Evolutionary conservation across 2,329 filamentous ascomycete species (phyloP).

Genomic region (Xylaria sp.): DNA sequence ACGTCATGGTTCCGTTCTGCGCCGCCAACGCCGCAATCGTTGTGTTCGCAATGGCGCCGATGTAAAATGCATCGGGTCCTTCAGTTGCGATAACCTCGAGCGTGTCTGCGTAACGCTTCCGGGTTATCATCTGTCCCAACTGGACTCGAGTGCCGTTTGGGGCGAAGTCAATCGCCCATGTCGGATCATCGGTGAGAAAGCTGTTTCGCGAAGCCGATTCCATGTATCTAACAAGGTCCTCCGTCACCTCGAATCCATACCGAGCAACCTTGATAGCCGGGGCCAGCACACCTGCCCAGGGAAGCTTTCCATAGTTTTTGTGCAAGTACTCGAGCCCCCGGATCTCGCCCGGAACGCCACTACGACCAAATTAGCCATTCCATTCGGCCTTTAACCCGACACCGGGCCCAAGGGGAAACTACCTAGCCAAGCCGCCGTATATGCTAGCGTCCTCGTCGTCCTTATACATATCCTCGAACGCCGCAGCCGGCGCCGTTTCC

Average conservation of each 20-base stretch:
- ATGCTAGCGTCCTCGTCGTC: conserved; percentile 67
- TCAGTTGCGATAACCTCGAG: conserved; percentile 53
- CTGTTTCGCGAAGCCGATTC: conserved; percentile 47
- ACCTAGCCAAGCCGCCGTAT: conserved; percentile 71
- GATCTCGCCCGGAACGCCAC: conserved; percentile 70
- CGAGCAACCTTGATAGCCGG: conserved; percentile 75
- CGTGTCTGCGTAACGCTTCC: conserved; percentile 57
- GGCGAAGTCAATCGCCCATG: conserved; percentile 85
- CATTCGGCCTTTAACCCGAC: neutral
- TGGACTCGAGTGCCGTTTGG: conserved; percentile 40
- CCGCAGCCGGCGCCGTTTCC: conserved; percentile 79
- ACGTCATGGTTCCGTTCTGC: conserved; percentile 76
- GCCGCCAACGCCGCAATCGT: conserved; percentile 62
- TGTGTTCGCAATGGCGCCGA: conserved; percentile 41
- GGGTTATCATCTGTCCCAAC: conserved; percentile 43
- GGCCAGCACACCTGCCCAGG: conserved; percentile 68
- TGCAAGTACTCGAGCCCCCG: conserved; percentile 76
- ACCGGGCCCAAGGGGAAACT: conserved; percentile 47
- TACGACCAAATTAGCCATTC: conserved; percentile 35
- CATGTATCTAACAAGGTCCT: conserved; percentile 72
- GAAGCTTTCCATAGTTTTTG: conserved; percentile 62
- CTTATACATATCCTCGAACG: conserved; percentile 80
- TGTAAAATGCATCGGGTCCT: conserved; percentile 46
- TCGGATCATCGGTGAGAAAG: conserved; percentile 71
- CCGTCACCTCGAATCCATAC: conserved; percentile 70